Conservation (phyloP, 2,329 filamentous ascomycete genomes). For the Aureobasidium subglaciale region DNA sequence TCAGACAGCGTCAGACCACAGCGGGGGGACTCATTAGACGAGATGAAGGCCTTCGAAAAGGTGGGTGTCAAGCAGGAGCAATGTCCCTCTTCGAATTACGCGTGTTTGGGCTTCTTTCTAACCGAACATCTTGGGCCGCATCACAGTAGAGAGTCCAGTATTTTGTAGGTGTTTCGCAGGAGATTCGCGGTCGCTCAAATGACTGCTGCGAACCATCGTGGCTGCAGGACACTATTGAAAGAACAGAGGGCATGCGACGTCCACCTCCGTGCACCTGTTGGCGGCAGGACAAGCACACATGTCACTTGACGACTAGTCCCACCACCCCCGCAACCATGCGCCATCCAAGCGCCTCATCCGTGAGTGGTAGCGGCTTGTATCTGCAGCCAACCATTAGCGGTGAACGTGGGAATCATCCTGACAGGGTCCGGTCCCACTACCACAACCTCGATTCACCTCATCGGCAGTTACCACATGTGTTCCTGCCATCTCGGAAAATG, state of each 20-base stretch:
- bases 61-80: conserved; percentile 15
- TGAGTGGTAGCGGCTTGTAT: conserved; percentile 14
- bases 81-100: conserved; percentile 2
- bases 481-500: conserved; percentile 12
- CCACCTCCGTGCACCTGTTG: neutral
- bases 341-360: conserved; percentile 15
- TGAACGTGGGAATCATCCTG: conserved; percentile 14
- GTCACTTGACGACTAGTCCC: conserved; percentile 16
- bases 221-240: conserved; percentile 16
- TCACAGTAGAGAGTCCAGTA: neutral
- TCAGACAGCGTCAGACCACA: conserved; percentile 11
- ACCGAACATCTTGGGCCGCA: neutral
- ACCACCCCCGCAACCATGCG: conserved; percentile 16
- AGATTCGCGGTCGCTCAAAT: neutral
- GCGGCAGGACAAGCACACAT: conserved; percentile 13
- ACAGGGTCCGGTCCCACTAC: conserved; percentile 15
- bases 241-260: conserved; percentile 10
- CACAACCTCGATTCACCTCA: conserved; percentile 5
- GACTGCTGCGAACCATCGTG: conserved; percentile 15
- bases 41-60: conserved; percentile 11
- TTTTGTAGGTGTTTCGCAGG: neutral
- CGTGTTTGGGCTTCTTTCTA: conserved; percentile 3
- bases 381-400: conserved; percentile 17
- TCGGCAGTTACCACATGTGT: conserved; percentile 13
- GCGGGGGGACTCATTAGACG: conserved; percentile 15